phyloP scores from a whole-genome alignment of 192 early-diverging fungal species.

The Backusella parvicylindrica region DNA sequence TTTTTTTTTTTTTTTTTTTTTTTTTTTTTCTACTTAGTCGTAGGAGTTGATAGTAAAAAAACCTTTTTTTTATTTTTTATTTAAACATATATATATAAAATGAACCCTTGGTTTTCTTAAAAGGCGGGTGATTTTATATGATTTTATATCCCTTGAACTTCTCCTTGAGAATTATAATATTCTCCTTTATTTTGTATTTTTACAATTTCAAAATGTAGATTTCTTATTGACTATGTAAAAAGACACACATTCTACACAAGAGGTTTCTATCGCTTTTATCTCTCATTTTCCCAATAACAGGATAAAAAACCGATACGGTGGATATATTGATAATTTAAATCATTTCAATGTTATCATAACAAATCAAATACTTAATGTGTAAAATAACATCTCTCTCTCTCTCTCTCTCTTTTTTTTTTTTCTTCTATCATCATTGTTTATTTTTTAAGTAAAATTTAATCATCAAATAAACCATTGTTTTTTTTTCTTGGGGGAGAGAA shows the following conservation, averaged over 20 bases:
- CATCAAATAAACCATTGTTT: neutral
- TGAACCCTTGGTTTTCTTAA: neutral
- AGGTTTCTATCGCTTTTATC: neutral
- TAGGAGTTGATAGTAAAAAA: neutral
- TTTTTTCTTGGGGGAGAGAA: neutral
- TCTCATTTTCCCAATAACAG: neutral
- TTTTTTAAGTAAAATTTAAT: neutral
- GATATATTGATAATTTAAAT: neutral
- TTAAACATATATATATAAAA: slow-evolving; percentile 3
- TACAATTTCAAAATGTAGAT: neutral
- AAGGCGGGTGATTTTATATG: neutral
- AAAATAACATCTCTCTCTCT: neutral
- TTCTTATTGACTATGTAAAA: neutral
- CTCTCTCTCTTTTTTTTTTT: neutral
- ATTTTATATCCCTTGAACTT: neutral
- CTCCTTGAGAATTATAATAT: neutral
- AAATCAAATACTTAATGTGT: neutral
- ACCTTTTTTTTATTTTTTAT: neutral
- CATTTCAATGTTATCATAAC: neutral
- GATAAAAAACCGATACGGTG: neutral
- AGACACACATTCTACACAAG: neutral
- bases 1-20: neutral
- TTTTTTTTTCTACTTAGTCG: neutral
- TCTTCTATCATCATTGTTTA: neutral
- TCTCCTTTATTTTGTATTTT: neutral